Evolutionary conservation across 1,284 basidiomycete species (phyloP), one percentile per base, ranked within the genome.

Genomic region (Leccinum angustisporum): DNA sequence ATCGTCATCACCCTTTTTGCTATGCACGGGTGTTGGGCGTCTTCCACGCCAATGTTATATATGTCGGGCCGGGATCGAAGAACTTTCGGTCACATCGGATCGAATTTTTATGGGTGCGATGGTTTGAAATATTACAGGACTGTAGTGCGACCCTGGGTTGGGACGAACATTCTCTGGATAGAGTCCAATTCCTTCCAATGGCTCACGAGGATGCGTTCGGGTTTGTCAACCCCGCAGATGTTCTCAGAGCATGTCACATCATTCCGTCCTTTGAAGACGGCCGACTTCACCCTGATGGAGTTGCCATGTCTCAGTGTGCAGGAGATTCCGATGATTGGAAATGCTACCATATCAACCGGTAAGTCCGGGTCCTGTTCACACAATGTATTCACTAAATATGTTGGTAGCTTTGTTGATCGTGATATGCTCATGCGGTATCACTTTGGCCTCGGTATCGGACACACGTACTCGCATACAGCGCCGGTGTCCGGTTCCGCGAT

Each of bases 121-220:
- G 27, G 50, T 52, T 52, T 52, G 50, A 52, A 30, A 10, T 52
- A 7, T 14, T 58, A 4, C 25, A 52, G 11, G 54, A 61, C 13
- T 14, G 36, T 8, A 38, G 36, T 38, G 36, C 36, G 36, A 31
- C 25, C 5, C n/a, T 46, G 4, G 25, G 58, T 5, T 59, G 51
- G 65, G 21, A 57, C 2, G 2, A 46, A 6, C 2, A 14, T 16
- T 5, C 43, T n/a, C 40, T 64, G 2, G 57, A 61, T 16, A 25
- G 3, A 4, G 31, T 40, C 4, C 36, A n/a, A 4, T 67, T 67
- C 36, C 4, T 61, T 1, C 60, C 53, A 1, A 65, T 67, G 58
- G 27, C 4, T 8, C 16, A 56, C 1, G 5, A 6, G 1, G 54
- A 52, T 48, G 43, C 43, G 10, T 48, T 48, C 7, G 43, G 43